Percentiles rank a stretch among this genome's conserved stretches.
Conservation (phyloP, 2,329 filamentous ascomycete genomes). For the Endothia cerciana region DNA sequence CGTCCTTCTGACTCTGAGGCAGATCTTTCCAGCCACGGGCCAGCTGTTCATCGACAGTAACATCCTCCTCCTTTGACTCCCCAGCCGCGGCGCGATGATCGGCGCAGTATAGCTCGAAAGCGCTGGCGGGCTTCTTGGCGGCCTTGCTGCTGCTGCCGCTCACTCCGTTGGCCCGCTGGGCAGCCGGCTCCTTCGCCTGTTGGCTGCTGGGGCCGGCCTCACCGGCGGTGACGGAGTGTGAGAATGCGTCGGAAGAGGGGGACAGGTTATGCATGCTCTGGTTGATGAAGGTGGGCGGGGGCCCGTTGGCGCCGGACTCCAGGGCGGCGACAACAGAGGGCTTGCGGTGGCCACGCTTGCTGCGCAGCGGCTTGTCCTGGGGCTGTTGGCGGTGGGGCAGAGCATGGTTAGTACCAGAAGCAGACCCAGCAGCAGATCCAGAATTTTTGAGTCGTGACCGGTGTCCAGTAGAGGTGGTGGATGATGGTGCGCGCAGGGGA, state of each 20-base stretch:
- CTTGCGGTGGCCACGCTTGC: constrained; percentile 73
- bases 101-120: constrained; percentile 60
- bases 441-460: constrained; percentile 18
- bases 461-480: constrained; percentile 26
- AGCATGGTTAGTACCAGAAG: constrained; percentile 31
- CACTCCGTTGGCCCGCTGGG: constrained; percentile 44
- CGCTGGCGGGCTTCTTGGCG: constrained; percentile 50
- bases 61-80: constrained; percentile 49
- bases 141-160: constrained; percentile 35
- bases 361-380: constrained; percentile 76
- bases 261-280: constrained; percentile 52
- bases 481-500: constrained; percentile 27
- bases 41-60: constrained; percentile 58
- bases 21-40: constrained; percentile 59
- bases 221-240: constrained; percentile 47
- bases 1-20: constrained; percentile 52
- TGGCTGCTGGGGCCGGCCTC: constrained; percentile 37
- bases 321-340: constrained; percentile 51
- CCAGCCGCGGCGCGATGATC: constrained; percentile 49
- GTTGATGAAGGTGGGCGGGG: constrained; percentile 50
- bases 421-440: constrained; percentile 22
- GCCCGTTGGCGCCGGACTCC: constrained; percentile 31
- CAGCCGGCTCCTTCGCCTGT: constrained; percentile 32
- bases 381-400: constrained; percentile 53
- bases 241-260: constrained; percentile 57